Evolutionary conservation across 306 rosid genomes (phyloP).

Genomic region (Begonia masoniana): DNA sequence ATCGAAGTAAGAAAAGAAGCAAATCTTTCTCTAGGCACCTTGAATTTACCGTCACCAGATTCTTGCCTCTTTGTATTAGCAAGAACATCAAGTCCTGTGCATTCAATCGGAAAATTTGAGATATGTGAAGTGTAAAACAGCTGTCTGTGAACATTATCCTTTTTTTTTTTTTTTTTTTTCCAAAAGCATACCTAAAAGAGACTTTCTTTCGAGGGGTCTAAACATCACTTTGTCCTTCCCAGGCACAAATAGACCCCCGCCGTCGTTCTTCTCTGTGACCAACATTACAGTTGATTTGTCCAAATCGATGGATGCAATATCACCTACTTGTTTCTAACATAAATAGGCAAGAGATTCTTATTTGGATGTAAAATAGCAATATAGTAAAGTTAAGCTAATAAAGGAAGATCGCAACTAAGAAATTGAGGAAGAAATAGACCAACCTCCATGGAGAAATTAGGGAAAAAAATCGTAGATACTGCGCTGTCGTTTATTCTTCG

Average conservation of each 20-base stretch:
- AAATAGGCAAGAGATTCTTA: too few species aligned
- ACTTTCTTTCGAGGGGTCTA: constrained; percentile 58
- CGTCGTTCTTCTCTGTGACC: constrained; percentile 45
- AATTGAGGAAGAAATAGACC: too few species aligned
- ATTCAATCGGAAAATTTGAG: constrained; percentile 3
- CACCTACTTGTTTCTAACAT: constrained; percentile 27
- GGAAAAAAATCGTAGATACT: too few species aligned
- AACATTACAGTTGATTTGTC: constrained; percentile 36
- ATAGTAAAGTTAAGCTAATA: too few species aligned
- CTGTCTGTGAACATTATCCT: not conserved
- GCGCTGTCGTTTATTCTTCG: too few species aligned
- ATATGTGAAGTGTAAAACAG: not conserved
- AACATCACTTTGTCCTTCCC: constrained; percentile 67
- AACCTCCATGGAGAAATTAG: too few species aligned
- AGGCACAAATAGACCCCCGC: constrained; percentile 60
- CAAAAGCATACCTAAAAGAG: constrained; percentile 42
- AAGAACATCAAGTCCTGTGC: constrained; percentile 75
- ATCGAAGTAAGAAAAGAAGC: constrained; percentile 49
- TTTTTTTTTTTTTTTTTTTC: not conserved
- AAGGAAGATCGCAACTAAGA: too few species aligned
- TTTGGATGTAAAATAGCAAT: too few species aligned
- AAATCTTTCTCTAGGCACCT: constrained; percentile 56
- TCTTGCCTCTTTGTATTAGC: constrained; percentile 68
- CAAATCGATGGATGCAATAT: constrained; percentile 33
- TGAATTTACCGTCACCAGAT: constrained; percentile 52